Conservation (phyloP, 2,329 filamentous ascomycete genomes). For the Penicillium sp. region DNA sequence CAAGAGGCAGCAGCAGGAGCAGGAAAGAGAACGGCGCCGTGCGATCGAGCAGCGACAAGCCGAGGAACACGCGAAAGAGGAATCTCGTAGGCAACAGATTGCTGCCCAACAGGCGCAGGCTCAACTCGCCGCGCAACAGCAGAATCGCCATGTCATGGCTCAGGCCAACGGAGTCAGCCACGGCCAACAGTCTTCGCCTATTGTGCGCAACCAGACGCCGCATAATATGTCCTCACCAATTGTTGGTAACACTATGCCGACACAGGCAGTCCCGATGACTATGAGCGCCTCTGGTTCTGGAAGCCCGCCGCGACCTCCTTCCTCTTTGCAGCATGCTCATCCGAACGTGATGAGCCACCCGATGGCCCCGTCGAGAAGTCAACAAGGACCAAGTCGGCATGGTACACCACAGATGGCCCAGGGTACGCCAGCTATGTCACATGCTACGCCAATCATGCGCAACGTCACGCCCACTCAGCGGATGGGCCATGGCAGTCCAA, state of each 20-base stretch:
- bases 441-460: constrained; percentile 48
- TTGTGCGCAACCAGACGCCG: constrained; percentile 48
- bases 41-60: constrained; percentile 43
- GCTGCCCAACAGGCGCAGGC: constrained; percentile 48
- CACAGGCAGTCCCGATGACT: constrained; percentile 45
- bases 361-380: constrained; percentile 46
- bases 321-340: constrained; percentile 47
- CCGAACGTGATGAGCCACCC: constrained; percentile 45
- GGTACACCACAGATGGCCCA: constrained; percentile 49
- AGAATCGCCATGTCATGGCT: constrained; percentile 52
- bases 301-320: constrained; percentile 45
- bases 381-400: constrained; percentile 47
- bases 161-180: constrained; percentile 43
- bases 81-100: constrained; percentile 38
- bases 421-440: constrained; percentile 45
- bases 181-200: constrained; percentile 46
- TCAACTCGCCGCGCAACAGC: constrained; percentile 42
- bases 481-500: constrained; percentile 47
- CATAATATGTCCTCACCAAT: constrained; percentile 46
- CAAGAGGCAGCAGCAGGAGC: constrained; percentile 48
- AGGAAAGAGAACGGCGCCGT: constrained; percentile 48
- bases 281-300: constrained; percentile 47
- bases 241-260: constrained; percentile 38
- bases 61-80: constrained; percentile 44
- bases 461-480: constrained; percentile 48